phyloP scores from a whole-genome alignment of 257 asterid genomes.

The Salvia splendens region DNA sequence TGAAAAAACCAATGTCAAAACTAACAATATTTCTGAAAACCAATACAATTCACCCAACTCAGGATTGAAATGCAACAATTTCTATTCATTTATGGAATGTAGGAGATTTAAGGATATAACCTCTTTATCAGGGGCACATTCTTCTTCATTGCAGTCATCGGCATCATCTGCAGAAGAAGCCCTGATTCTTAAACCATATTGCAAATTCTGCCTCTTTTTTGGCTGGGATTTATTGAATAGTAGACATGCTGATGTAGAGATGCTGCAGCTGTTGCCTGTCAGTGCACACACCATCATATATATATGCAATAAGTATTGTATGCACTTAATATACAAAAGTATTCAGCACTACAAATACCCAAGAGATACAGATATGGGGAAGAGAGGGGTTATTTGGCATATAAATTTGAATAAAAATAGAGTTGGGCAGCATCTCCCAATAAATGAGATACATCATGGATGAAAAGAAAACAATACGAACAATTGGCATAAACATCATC shows the following conservation, averaged over 20 bases:
- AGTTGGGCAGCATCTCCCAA: no score
- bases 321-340: no score
- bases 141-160: conserved; percentile 78
- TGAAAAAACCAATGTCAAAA: neutral
- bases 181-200: conserved; percentile 35
- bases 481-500: no score
- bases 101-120: conserved; percentile 34
- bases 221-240: conserved; percentile 35
- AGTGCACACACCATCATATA: conserved; percentile 49
- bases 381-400: no score
- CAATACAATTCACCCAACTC: neutral
- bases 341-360: no score
- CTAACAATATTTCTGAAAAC: no score
- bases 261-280: conserved; percentile 48
- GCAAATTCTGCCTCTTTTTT: conserved; percentile 40
- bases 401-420: no score
- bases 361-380: no score
- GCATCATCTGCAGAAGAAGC: conserved; percentile 58
- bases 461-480: no score
- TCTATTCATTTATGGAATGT: no score
- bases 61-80: neutral
- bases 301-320: no score
- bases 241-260: conserved; percentile 43
- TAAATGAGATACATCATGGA: no score
- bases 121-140: conserved; percentile 98